Conservation (phyloP, 257 asterid species). For the Ophiorrhiza pumila region DNA sequence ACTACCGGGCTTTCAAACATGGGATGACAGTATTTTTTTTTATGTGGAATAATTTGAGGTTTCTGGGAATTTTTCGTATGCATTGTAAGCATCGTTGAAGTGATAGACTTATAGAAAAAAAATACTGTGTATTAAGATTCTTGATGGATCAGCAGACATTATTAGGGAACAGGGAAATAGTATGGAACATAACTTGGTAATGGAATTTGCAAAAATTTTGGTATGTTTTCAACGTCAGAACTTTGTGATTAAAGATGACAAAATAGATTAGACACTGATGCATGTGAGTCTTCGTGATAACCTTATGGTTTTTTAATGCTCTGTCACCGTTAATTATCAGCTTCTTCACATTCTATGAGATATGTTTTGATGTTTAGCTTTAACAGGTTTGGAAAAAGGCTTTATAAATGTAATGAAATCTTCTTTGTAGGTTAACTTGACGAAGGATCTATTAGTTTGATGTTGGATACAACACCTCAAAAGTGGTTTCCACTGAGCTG, state of each 20-base stretch:
- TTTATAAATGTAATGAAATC: slow-evolving; percentile 4
- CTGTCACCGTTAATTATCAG: neutral
- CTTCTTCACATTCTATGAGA: neutral
- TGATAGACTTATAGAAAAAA: too few species aligned
- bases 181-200: too few species aligned
- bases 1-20: too few species aligned
- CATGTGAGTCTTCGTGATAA: slow-evolving; percentile 44
- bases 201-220: too few species aligned
- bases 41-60: too few species aligned
- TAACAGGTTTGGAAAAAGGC: neutral
- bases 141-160: too few species aligned
- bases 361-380: neutral
- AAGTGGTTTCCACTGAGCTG: slow-evolving; percentile 85
- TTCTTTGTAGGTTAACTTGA: slow-evolving; percentile 77
- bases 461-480: slow-evolving; percentile 91
- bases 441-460: slow-evolving; percentile 79
- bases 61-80: too few species aligned
- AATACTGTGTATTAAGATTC: too few species aligned
- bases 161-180: too few species aligned
- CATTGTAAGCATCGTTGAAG: too few species aligned
- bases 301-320: slow-evolving; percentile 11
- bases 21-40: too few species aligned
- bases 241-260: slow-evolving; percentile 64
- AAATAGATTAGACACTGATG: slow-evolving; percentile 58
- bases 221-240: too few species aligned